Evolutionary conservation across 768 basidiomycete genomes (phyloP).

Genomic region (Nidularia sp.): DNA sequence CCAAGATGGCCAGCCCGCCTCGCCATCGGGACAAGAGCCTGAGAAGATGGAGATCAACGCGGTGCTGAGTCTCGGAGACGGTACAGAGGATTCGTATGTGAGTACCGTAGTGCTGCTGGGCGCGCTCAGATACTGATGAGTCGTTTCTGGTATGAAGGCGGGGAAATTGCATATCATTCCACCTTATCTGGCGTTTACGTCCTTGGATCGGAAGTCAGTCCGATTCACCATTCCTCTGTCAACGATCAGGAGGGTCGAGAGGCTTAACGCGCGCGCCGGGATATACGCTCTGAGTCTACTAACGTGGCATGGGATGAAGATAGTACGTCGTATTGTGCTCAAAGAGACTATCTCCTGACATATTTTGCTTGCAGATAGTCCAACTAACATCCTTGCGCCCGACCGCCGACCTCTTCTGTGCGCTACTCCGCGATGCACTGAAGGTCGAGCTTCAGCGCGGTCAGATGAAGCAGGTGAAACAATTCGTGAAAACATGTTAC

Average conservation of each 20-base stretch:
- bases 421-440: conserved; percentile 81
- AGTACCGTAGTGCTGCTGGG: conserved; percentile 26
- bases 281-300: conserved; percentile 93
- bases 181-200: conserved; percentile 87
- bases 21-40: conserved; percentile 29
- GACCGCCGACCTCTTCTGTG: conserved; percentile 91
- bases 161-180: conserved; percentile 87
- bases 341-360: background rate
- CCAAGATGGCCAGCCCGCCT: conserved; percentile 11
- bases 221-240: conserved; percentile 89
- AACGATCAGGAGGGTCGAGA: conserved; percentile 89
- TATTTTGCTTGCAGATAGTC: conserved; percentile 54
- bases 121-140: background rate
- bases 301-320: conserved; percentile 93
- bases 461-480: conserved; percentile 90
- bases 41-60: conserved; percentile 88
- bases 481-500: conserved; percentile 89
- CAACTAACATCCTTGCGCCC: conserved; percentile 92
- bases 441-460: conserved; percentile 87
- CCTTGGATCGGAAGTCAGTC: conserved; percentile 89
- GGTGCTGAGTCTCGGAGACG: conserved; percentile 77
- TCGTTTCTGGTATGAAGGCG: conserved; percentile 43
- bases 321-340: conserved; percentile 48
- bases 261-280: conserved; percentile 89
- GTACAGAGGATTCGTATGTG: conserved; percentile 92